Percentiles rank a stretch among this genome's conserved stretches.
phyloP scores from a whole-genome alignment of 805 yeast genomes.

The Ogataea methylovora region DNA sequence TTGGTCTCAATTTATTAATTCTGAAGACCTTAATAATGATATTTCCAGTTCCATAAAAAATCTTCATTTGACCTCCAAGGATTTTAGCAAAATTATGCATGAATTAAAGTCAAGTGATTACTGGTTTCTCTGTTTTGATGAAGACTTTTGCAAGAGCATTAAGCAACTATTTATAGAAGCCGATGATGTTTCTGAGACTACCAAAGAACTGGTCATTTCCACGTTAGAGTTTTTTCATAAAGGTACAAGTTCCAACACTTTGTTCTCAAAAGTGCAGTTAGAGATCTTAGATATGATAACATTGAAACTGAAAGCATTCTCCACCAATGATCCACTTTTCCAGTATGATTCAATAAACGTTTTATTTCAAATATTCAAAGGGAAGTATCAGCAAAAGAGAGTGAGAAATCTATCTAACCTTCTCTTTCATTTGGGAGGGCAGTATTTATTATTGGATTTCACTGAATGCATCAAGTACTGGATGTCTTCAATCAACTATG shows the following conservation, averaged over 20 bases:
- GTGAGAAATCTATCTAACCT: constrained; percentile 39
- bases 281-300: constrained; percentile 15
- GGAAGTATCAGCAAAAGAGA: constrained; percentile 24
- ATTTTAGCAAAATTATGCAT: neutral
- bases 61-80: neutral
- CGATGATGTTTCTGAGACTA: too few species aligned
- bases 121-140: neutral
- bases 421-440: constrained; percentile 32
- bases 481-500: constrained; percentile 24
- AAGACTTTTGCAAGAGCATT: neutral
- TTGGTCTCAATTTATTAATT: too few species aligned
- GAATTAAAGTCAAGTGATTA: neutral
- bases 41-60: constrained; percentile 2
- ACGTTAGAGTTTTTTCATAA: constrained; percentile 4
- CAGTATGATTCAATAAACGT: constrained; percentile 3
- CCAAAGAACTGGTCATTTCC: constrained; percentile 6
- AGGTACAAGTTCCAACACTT: neutral
- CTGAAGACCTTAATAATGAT: too few species aligned
- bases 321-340: constrained; percentile 4
- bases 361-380: constrained; percentile 18
- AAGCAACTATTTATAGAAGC: too few species aligned
- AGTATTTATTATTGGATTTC: constrained; percentile 6
- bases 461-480: constrained; percentile 13
- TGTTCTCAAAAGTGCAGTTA: constrained; percentile 2
- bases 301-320: constrained; percentile 9